Evolutionary conservation across 306 rosid genomes (phyloP).

Genomic region (Cucumis hystrix): DNA sequence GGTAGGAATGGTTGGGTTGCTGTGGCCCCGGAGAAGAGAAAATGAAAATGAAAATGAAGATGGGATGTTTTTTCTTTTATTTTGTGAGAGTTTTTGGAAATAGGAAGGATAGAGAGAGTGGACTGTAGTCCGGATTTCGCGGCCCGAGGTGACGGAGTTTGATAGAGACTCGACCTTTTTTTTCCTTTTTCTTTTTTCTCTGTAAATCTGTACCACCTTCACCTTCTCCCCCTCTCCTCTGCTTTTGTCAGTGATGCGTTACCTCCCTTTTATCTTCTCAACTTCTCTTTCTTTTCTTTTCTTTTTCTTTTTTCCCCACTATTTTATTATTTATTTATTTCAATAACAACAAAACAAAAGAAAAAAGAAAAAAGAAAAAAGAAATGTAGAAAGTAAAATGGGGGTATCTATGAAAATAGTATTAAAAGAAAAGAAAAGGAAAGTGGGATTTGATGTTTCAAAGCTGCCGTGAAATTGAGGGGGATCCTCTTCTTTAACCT

Average conservation of each 20-base stretch:
- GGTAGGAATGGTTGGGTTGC: too few relatives aligned
- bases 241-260: conserved; percentile 10
- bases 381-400: not conserved
- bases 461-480: conserved; percentile 4
- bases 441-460: not conserved
- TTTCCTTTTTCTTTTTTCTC: not conserved
- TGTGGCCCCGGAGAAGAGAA: too few relatives aligned
- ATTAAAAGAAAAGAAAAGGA: too few relatives aligned
- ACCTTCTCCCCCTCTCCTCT: not conserved
- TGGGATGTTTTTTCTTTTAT: too few relatives aligned
- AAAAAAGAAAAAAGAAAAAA: too few relatives aligned
- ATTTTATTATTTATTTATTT: too few relatives aligned
- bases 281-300: too few relatives aligned
- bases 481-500: conserved; percentile 5
- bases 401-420: not conserved
- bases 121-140: conserved; percentile 14
- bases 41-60: too few relatives aligned
- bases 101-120: not conserved
- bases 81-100: too few relatives aligned
- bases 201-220: too few relatives aligned
- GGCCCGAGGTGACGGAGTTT: conserved; percentile 8
- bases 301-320: too few relatives aligned
- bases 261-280: not conserved
- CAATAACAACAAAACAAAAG: not conserved
- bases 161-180: conserved; percentile 5